Evolutionary conservation across 164 flowering plant species (phyloP).

Genomic region (Chloranthus sessilifolius): DNA sequence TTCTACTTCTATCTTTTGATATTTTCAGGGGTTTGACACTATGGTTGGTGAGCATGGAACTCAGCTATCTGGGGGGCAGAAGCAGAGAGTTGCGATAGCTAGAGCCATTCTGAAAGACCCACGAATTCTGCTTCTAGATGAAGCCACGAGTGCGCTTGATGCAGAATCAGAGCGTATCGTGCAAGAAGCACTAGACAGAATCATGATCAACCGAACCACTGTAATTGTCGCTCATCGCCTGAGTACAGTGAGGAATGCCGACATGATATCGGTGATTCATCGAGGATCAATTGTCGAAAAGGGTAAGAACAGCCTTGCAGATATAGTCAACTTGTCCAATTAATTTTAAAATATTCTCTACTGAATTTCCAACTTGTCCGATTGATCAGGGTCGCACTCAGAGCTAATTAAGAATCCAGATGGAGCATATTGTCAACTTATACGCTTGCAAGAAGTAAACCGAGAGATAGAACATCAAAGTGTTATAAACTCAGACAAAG

Average conservation of each 20-base stretch:
- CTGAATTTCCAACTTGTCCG: too few species aligned
- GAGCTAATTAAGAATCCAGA: constrained; percentile 35
- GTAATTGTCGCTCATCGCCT: constrained; percentile 49
- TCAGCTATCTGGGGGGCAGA: constrained; percentile 19
- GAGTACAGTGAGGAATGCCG: constrained; percentile 45
- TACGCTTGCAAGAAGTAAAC: constrained; percentile 36
- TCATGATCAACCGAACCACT: constrained; percentile 44
- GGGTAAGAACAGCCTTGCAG: too few species aligned
- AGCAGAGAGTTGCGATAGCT: constrained; percentile 14
- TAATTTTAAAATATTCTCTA: too few species aligned
- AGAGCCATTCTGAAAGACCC: constrained; percentile 35
- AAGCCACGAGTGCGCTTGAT: constrained; percentile 51
- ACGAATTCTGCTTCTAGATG: constrained; percentile 42
- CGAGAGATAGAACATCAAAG: constrained; percentile 14
- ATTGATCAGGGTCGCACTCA: constrained; percentile 38
- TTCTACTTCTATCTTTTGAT: not conserved
- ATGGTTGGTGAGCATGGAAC: constrained; percentile 27
- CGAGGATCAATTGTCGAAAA: constrained; percentile 39
- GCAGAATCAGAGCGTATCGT: constrained; percentile 43
- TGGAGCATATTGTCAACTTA: constrained; percentile 43
- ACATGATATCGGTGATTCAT: constrained; percentile 40
- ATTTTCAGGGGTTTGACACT: constrained; percentile 21
- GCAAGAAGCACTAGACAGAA: constrained; percentile 47
- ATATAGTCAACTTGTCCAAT: too few species aligned
- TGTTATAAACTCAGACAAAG: constrained; percentile 15